Percentiles rank a stretch among this genome's conserved stretches.
Evolutionary conservation across 345 rosid genomes (phyloP).

Genomic region (Pugionium dolabratum): DNA sequence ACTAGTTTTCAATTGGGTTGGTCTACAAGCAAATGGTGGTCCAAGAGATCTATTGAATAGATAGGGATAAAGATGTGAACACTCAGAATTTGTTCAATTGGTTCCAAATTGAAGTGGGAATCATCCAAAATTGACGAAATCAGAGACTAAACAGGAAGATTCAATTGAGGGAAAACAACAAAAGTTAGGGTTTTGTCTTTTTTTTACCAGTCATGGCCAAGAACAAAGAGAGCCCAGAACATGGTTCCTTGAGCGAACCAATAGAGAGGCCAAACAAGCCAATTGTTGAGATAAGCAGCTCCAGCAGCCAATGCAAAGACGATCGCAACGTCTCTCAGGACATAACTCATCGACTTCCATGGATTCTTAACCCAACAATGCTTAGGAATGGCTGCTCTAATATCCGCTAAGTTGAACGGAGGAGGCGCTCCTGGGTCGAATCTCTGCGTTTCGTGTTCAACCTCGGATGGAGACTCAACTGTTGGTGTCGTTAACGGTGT

Average conservation of each 20-base stretch:
- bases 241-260: constrained; percentile 88
- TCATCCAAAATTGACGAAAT: background rate
- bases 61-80: too few relatives aligned
- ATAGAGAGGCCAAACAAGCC: constrained; percentile 80
- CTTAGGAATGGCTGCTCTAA: constrained; percentile 72
- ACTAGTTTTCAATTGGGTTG: background rate
- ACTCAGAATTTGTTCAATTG: too few relatives aligned
- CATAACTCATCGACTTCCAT: constrained; percentile 71
- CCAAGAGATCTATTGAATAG: too few relatives aligned
- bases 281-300: constrained; percentile 58
- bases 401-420: constrained; percentile 63
- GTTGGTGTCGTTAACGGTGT: constrained; percentile 41
- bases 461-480: background rate
- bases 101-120: background rate
- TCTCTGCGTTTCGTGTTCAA: constrained; percentile 23
- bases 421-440: constrained; percentile 58
- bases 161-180: too few relatives aligned
- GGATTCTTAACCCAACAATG: constrained; percentile 89
- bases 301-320: constrained; percentile 69
- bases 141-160: background rate
- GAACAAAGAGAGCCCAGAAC: constrained; percentile 92
- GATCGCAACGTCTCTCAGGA: constrained; percentile 62
- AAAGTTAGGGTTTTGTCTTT: background rate
- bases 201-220: constrained; percentile 74
- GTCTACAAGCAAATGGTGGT: background rate